Percentiles rank a stretch among this genome's conserved stretches.
Conservation (phyloP, 1,139 yeast species). For the Scheffersomyces segobiensis region DNA sequence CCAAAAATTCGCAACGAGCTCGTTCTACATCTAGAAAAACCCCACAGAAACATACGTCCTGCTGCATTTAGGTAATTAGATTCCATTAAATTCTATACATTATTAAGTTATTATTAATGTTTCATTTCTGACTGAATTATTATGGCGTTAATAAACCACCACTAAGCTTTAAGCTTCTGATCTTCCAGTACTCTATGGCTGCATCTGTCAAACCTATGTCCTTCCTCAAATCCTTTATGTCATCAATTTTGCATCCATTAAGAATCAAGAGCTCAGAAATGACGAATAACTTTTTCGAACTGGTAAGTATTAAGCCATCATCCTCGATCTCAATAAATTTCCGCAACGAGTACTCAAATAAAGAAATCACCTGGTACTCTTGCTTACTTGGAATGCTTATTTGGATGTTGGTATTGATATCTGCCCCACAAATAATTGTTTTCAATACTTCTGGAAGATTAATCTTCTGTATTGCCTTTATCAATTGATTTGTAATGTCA, state of each 20-base stretch:
- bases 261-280: constrained; percentile 70
- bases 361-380: constrained; percentile 30
- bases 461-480: constrained; percentile 52
- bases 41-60: background rate
- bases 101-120: background rate
- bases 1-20: constrained; percentile 5
- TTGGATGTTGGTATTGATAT: constrained; percentile 40
- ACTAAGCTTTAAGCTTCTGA: constrained; percentile 34
- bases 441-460: constrained; percentile 47
- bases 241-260: constrained; percentile 57
- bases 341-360: constrained; percentile 63
- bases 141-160: constrained; percentile 7
- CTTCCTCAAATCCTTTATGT: constrained; percentile 18
- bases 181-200: constrained; percentile 56
- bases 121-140: background rate
- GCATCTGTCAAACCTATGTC: constrained; percentile 37
- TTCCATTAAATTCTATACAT: background rate
- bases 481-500: constrained; percentile 26
- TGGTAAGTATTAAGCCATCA: constrained; percentile 4
- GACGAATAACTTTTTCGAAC: constrained; percentile 49
- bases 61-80: background rate
- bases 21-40: background rate
- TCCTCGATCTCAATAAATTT: constrained; percentile 41
- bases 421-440: constrained; percentile 52
- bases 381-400: constrained; percentile 21